phyloP scores from a whole-genome alignment of 345 rosid genomes.

The Pistacia vera region DNA sequence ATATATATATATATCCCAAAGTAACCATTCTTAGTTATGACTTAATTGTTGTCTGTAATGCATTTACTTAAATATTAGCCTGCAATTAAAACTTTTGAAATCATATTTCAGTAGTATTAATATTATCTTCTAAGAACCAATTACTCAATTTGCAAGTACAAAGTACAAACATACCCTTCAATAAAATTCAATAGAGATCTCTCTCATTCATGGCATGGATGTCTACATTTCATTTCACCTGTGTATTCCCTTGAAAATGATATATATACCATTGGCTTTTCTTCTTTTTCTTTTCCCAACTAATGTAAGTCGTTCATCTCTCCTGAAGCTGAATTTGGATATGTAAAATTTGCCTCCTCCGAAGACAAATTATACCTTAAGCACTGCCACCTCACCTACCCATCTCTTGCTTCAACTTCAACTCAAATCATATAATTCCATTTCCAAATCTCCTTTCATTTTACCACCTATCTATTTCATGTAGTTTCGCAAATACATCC shows the following conservation, averaged over 20 bases:
- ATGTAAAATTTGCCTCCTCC: not conserved
- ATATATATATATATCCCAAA: too few species aligned
- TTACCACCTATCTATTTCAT: slow-evolving; percentile 24
- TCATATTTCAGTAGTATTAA: slow-evolving; percentile 7
- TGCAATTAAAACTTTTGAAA: not conserved
- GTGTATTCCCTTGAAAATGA: slow-evolving; percentile 10
- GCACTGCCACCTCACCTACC: not conserved
- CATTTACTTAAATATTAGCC: too few species aligned
- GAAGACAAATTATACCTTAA: slow-evolving; percentile 4
- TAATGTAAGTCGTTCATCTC: slow-evolving; percentile 4
- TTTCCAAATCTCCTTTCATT: slow-evolving; percentile 19
- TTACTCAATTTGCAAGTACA: not conserved
- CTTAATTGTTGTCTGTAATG: too few species aligned
- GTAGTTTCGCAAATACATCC: slow-evolving; percentile 77
- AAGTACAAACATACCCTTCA: not conserved
- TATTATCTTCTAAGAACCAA: slow-evolving; percentile 6
- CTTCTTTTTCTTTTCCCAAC: slow-evolving; percentile 13
- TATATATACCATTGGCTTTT: not conserved
- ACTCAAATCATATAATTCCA: not conserved
- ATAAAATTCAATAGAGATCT: not conserved
- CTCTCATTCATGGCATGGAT: not conserved
- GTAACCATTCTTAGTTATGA: too few species aligned
- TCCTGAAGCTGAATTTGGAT: slow-evolving; percentile 11
- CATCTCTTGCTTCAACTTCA: slow-evolving; percentile 11
- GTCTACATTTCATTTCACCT: slow-evolving; percentile 7